Evolutionary conservation across 164 flowering plant species (phyloP), one percentile per base, ranked within the genome.

Genomic region (Stephania japonica): DNA sequence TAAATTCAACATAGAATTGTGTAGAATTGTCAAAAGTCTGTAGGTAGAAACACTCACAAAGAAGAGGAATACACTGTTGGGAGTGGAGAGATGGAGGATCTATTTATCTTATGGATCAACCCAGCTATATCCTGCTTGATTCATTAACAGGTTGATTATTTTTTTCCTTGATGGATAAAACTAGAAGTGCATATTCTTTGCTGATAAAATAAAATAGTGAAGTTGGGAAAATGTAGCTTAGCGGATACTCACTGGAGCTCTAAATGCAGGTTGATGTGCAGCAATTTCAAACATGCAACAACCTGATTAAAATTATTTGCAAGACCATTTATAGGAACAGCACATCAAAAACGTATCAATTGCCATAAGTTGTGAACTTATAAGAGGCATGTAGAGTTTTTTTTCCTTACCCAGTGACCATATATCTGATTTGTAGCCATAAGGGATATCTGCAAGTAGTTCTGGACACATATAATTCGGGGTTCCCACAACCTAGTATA

Each of bases 401-500:
- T 11, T 38, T 66, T 50, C 43, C 80, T 86, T 80, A 93, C 98
- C 98, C 75, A 93, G 87, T 7, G 98, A 90, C 98, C 98, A 93
- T 66, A 93, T 93, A 76, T 91, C 98, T 42, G 98, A 93, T 80
- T 93, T 93, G 78, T 89, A 91, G 76, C 98, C 98, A 72, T 93
- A 93, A 16, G 98, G 98, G 53, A 87, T 88, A 80, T 93, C 91
- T 32, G 91, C 92, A 18, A 91, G 92, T 76, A 93, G 92, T 86
- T 93, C 98, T 71, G 97, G 98, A 70, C 98, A 93, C 97, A 90
- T 91, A 78, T 87, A 91, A 70, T 87, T 91, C 7, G 98, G 93
- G 68, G 97, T 91, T 59, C 97, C 97, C 72, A 90, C 93, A 73
- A 88, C 86, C 98, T 93, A 59, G 38, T 50, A 5, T 32, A 61